A percentile compares a stretch with the other conserved stretches of the same genome.
Conservation (phyloP, 2,329 filamentous ascomycete genomes). For the Colletotrichum caudatum region DNA sequence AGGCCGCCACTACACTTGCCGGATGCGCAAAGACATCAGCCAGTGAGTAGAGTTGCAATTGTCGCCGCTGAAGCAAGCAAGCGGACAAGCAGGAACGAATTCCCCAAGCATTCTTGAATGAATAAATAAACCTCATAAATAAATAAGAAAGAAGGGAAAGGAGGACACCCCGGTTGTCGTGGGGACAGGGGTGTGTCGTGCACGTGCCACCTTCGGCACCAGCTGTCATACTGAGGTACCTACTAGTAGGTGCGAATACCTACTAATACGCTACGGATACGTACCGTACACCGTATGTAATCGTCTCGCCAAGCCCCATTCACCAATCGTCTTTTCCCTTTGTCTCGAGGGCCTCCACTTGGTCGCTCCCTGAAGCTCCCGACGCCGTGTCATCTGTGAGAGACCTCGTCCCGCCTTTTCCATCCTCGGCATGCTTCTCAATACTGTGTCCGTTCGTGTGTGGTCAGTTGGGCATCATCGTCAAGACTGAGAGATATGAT, state of each 20-base stretch:
- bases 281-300: no score
- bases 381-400: conserved; percentile 25
- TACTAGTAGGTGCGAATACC: no score
- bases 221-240: neutral
- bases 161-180: conserved; percentile 32
- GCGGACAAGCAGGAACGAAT: neutral
- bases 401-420: conserved; percentile 2
- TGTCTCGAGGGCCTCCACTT: neutral
- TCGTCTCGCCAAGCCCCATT: neutral
- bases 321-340: neutral
- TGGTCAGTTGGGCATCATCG: neutral
- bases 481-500: neutral
- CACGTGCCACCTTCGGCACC: conserved; percentile 31
- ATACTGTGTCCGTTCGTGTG: neutral
- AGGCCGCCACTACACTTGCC: neutral
- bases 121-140: neutral
- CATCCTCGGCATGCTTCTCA: neutral
- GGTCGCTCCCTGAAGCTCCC: conserved; percentile 38
- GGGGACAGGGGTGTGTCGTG: conserved; percentile 17
- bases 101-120: neutral
- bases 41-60: neutral
- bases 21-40: neutral
- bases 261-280: no score
- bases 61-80: neutral
- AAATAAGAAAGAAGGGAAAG: no score